Conservation (phyloP, 2,329 filamentous ascomycete genomes). For the Cadophora gregata region DNA sequence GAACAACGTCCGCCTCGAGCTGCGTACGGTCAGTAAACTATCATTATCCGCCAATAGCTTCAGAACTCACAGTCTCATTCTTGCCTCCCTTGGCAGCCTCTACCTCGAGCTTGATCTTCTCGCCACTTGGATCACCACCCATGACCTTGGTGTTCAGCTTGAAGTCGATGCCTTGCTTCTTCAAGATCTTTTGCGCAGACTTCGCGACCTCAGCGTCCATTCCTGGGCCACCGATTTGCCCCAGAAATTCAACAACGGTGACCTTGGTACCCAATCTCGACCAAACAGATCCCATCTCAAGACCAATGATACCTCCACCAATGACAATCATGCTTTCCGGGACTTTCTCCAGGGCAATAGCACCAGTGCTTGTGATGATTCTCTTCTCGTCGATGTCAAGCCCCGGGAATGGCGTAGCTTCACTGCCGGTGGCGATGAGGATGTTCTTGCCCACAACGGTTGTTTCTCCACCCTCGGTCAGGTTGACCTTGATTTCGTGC, state of each 20-base stretch:
- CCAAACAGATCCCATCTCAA: conserved; percentile 99
- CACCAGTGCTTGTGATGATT: conserved; percentile 95
- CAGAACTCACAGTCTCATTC: conserved; percentile 75
- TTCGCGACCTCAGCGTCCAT: conserved; percentile 97
- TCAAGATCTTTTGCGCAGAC: conserved; percentile 86
- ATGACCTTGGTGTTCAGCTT: conserved; percentile 97
- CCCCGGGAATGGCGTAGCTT: conserved; percentile 95
- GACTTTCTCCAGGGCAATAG: conserved; percentile 85
- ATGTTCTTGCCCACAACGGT: conserved; percentile 94
- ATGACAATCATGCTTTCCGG: conserved; percentile 98
- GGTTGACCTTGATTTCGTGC: conserved; percentile 88
- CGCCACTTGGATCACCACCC: conserved; percentile 79
- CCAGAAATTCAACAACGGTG: conserved; percentile 95
- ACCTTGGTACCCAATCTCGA: conserved; percentile 92
- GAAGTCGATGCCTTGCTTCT: conserved; percentile 98
- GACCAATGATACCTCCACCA: conserved; percentile 96
- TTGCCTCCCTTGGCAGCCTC: conserved; percentile 97
- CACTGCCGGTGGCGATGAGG: conserved; percentile 93
- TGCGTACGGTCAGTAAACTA: conserved; percentile 46
- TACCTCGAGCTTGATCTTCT: conserved; percentile 80
- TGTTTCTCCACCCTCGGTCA: conserved; percentile 90
- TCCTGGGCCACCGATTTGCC: conserved; percentile 94
- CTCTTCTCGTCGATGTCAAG: conserved; percentile 97
- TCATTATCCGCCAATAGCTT: not conserved
- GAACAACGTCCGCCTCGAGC: conserved; percentile 93